These are phyloP conservation scores for Solanum gandarillasii DNA, from an alignment of 257 asterid species.

Conservation along the genomic window DNA sequence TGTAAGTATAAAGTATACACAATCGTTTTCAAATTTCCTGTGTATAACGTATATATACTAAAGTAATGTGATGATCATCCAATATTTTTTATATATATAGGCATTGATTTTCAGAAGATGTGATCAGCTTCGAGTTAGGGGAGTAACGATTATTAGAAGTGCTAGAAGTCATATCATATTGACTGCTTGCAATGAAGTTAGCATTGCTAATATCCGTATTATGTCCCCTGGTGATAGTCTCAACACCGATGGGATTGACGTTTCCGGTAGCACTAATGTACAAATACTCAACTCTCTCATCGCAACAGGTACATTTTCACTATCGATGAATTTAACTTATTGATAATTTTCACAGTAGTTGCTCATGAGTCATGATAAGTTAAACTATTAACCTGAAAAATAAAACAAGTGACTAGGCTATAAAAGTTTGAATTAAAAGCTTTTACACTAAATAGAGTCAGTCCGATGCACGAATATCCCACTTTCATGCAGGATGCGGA, in stretches of 20 bases:
- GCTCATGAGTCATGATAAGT: neutral
- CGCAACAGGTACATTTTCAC: conserved; percentile 36
- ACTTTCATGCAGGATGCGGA: neutral
- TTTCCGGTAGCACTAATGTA: conserved; percentile 29
- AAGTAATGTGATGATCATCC: neutral
- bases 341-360: neutral
- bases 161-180: conserved; percentile 44
- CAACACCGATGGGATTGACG: conserved; percentile 55
- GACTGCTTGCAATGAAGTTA: conserved; percentile 23
- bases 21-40: neutral
- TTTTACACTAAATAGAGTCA: neutral
- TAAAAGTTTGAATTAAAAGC: neutral
- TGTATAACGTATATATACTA: neutral
- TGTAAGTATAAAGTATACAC: neutral
- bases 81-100: conserved; percentile 4
- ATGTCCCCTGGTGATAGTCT: conserved; percentile 52
- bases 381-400: neutral
- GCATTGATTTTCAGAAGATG: conserved; percentile 48
- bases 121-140: conserved; percentile 27
- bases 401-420: neutral
- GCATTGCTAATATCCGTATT: conserved; percentile 27
- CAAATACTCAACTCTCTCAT: conserved; percentile 28
- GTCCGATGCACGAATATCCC: neutral
- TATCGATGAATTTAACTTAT: neutral
- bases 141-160: conserved; percentile 35